Evolutionary conservation across 2,329 filamentous ascomycete species (phyloP).

Genomic region (Geosmithia morbida): DNA sequence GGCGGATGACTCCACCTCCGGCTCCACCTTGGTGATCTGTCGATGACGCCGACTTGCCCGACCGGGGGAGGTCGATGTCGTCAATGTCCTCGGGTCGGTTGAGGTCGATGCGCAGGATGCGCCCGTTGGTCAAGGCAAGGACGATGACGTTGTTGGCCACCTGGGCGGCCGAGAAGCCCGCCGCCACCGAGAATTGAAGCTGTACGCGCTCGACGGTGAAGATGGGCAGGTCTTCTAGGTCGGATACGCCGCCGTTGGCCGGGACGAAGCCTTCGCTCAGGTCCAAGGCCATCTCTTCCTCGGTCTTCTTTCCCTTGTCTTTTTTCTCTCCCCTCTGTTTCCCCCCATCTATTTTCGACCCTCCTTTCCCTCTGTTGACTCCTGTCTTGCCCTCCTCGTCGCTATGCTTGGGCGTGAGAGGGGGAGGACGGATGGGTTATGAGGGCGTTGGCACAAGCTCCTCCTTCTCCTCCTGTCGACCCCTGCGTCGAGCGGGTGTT

Average conservation of each 20-base stretch:
- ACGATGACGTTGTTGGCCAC: conserved; percentile 96
- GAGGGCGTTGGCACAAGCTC: no score
- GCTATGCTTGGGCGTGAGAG: no score
- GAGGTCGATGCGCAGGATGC: conserved; percentile 86
- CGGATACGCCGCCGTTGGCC: conserved; percentile 38
- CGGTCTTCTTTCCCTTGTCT: no score
- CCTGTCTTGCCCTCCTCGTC: no score
- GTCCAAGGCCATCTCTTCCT: conserved; percentile 23
- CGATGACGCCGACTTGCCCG: not conserved
- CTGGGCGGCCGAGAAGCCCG: conserved; percentile 91
- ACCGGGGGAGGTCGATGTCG: conserved; percentile 30
- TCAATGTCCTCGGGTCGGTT: conserved; percentile 93
- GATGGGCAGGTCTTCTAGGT: conserved; percentile 60
- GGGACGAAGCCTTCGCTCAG: conserved; percentile 53
- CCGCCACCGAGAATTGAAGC: conserved; percentile 85
- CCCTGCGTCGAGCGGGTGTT: no score
- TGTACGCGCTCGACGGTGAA: conserved; percentile 90
- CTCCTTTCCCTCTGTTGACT: no score
- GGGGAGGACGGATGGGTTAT: no score
- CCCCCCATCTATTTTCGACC: no score
- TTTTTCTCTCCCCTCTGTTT: no score
- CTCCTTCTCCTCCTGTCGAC: no score
- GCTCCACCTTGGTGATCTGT: conserved; percentile 59
- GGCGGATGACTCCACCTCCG: conserved; percentile 80
- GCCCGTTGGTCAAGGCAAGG: conserved; percentile 78